Evolutionary conservation across 148 eudicot genomes (phyloP).

Genomic region (Hydrangea macrophylla): DNA sequence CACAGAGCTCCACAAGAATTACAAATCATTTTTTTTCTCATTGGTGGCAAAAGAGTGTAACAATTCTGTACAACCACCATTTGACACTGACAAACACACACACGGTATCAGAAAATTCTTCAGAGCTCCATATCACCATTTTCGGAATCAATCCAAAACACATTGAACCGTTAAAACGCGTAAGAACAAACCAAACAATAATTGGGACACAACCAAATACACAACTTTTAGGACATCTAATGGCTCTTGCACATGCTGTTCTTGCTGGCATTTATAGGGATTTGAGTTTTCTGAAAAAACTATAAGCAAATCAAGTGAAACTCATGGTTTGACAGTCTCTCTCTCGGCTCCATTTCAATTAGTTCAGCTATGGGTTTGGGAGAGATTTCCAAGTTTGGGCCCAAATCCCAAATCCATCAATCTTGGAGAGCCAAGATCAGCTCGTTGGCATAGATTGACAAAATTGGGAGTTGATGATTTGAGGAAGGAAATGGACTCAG

Average conservation of each 20-base stretch:
- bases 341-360: conserved; percentile 36
- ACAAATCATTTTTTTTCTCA: too few relatives aligned
- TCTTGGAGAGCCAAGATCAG: conserved; percentile 35
- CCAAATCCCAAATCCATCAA: conserved; percentile 23
- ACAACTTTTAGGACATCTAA: too few relatives aligned
- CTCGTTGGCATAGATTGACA: conserved; percentile 35
- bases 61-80: too few relatives aligned
- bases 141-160: too few relatives aligned
- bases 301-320: background rate
- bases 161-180: too few relatives aligned
- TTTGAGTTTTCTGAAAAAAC: conserved; percentile 29
- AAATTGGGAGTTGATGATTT: conserved; percentile 17
- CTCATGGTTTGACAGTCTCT: background rate
- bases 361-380: conserved; percentile 60
- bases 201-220: too few relatives aligned
- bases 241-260: conserved; percentile 43
- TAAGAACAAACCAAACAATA: too few relatives aligned
- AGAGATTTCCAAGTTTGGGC: conserved; percentile 39
- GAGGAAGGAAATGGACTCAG: conserved; percentile 24
- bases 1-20: too few relatives aligned
- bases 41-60: too few relatives aligned
- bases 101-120: too few relatives aligned
- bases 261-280: conserved; percentile 43
- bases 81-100: too few relatives aligned
- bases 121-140: too few relatives aligned